phyloP scores from a whole-genome alignment of 225 moss, liverwort and hornwort genomes.

The Marchantia paleacea region DNA sequence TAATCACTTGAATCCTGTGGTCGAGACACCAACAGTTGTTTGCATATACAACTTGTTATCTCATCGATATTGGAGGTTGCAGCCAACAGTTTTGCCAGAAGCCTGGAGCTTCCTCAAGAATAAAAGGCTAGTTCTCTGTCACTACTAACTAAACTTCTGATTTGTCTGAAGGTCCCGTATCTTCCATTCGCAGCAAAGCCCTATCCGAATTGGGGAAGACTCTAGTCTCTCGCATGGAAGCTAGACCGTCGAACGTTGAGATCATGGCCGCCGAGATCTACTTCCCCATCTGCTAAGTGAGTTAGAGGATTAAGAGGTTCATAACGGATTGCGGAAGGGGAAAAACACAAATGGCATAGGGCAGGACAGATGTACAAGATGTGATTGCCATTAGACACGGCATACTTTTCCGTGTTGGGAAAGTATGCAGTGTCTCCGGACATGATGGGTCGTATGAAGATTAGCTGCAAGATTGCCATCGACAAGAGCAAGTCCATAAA shows the following conservation, averaged over 20 bases:
- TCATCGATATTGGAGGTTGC: no score
- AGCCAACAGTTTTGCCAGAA: no score
- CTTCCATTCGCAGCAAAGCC: no score
- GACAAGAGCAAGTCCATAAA: slow-evolving; percentile 94
- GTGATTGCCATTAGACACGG: slow-evolving; percentile 74
- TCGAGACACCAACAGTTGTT: no score
- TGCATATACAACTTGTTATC: no score
- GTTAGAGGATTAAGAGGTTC: slow-evolving; percentile 65
- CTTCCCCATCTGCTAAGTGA: slow-evolving; percentile 63
- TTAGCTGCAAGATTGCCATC: slow-evolving; percentile 89
- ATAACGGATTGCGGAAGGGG: slow-evolving; percentile 79
- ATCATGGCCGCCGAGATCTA: slow-evolving; percentile 82
- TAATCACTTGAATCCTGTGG: no score
- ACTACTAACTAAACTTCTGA: no score
- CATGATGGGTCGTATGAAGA: slow-evolving; percentile 78
- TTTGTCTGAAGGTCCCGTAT: no score
- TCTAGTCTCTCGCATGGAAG: no score
- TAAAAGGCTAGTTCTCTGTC: no score
- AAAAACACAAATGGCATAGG: slow-evolving; percentile 91
- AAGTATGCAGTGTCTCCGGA: slow-evolving; percentile 60
- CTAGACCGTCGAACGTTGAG: slow-evolving; percentile 75
- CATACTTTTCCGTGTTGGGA: slow-evolving; percentile 75
- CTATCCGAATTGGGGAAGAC: no score
- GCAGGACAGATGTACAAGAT: slow-evolving; percentile 82
- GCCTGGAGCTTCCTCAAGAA: no score